phyloP scores from a whole-genome alignment of 164 flowering plant genomes.

The Liriodendron chinense region DNA sequence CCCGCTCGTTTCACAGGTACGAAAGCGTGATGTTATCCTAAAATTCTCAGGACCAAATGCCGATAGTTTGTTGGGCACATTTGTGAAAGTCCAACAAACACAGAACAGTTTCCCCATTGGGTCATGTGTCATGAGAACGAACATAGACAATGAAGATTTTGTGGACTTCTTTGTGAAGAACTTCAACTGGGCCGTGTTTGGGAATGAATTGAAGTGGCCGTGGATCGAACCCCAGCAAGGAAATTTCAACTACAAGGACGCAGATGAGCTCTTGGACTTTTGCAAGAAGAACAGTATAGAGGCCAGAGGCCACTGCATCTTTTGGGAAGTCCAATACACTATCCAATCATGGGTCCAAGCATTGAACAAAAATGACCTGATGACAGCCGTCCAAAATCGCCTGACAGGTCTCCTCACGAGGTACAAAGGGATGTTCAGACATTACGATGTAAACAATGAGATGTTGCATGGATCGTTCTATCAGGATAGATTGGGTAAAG shows the following conservation, averaged over 20 bases:
- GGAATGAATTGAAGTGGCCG: slow-evolving; percentile 91
- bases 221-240: slow-evolving; percentile 89
- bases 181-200: slow-evolving; percentile 95
- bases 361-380: slow-evolving; percentile 52
- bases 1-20: slow-evolving; percentile 45
- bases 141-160: slow-evolving; percentile 92
- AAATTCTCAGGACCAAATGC: slow-evolving; percentile 53
- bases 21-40: slow-evolving; percentile 80
- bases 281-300: slow-evolving; percentile 53
- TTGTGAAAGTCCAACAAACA: slow-evolving; percentile 59
- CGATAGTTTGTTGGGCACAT: slow-evolving; percentile 32
- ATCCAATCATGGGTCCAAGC: slow-evolving; percentile 73
- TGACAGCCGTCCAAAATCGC: slow-evolving; percentile 76
- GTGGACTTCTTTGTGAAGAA: slow-evolving; percentile 66
- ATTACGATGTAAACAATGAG: slow-evolving; percentile 93
- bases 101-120: slow-evolving; percentile 87
- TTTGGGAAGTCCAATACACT: slow-evolving; percentile 79
- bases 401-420: slow-evolving; percentile 68
- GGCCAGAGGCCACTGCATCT: slow-evolving; percentile 86
- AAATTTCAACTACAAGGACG: slow-evolving; percentile 77
- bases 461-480: slow-evolving; percentile 94
- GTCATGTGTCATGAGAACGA: slow-evolving; percentile 63
- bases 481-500: slow-evolving; percentile 73
- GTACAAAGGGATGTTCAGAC: slow-evolving; percentile 82
- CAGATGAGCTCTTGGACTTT: slow-evolving; percentile 74